These are phyloP conservation scores for Lathyrus aphaca DNA, from an alignment of 306 rosid genomes.

Conservation along the genomic window DNA sequence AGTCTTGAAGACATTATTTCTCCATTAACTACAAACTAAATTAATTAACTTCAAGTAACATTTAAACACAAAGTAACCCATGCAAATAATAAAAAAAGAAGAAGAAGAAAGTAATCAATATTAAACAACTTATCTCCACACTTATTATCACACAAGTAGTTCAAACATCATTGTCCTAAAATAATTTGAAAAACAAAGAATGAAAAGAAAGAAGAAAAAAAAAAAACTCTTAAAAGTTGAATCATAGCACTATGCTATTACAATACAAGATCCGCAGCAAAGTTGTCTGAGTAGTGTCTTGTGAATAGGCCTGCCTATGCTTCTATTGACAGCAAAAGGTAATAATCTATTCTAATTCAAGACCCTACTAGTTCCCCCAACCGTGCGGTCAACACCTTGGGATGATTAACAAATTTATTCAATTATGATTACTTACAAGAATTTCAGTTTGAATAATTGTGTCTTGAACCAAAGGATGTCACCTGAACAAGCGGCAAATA, in stretches of 20 bases:
- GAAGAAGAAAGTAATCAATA: background rate
- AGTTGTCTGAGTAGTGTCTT: conserved; percentile 47
- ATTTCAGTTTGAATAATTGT: conserved; percentile 46
- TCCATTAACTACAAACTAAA: too few species aligned
- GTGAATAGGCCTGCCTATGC: conserved; percentile 40
- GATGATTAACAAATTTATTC: conserved; percentile 21
- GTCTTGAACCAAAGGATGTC: conserved; percentile 61
- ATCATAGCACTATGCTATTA: too few species aligned
- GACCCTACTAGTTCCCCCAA: conserved; percentile 51
- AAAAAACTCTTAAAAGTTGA: too few species aligned
- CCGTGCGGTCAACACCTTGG: conserved; percentile 76
- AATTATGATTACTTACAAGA: conserved; percentile 46
- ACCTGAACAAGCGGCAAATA: conserved; percentile 72
- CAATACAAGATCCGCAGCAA: conserved; percentile 7
- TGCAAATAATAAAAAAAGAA: too few species aligned
- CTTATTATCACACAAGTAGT: conserved; percentile 25
- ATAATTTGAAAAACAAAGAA: conserved; percentile 21
- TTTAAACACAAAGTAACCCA: too few species aligned
- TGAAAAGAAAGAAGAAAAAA: background rate
- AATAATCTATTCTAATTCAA: conserved; percentile 29
- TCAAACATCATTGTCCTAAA: conserved; percentile 42
- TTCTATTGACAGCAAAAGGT: conserved; percentile 42
- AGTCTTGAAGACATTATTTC: too few species aligned
- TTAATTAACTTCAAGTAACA: too few species aligned
- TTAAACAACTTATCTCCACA: conserved; percentile 3